A percentile compares a stretch with the other conserved stretches of the same genome.
Conservation (phyloP, 2,329 filamentous ascomycete species). For the Dissoconium aciculare region DNA sequence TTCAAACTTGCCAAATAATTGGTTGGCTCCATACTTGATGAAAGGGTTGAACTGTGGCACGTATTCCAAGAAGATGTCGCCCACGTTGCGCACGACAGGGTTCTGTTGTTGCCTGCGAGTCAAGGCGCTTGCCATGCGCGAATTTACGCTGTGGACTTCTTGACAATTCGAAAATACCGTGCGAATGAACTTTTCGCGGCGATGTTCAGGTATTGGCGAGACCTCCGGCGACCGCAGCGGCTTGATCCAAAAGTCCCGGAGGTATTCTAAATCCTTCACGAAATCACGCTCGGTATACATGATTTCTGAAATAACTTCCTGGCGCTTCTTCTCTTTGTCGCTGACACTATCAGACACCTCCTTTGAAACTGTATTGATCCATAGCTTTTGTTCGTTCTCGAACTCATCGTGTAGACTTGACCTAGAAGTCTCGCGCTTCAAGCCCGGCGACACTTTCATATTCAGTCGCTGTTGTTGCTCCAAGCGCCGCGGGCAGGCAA, state of each 20-base stretch:
- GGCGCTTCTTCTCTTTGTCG: slow-evolving; percentile 89
- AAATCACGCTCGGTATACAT: slow-evolving; percentile 99
- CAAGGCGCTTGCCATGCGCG: slow-evolving; percentile 70
- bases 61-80: slow-evolving; percentile 86
- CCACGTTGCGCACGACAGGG: slow-evolving; percentile 75
- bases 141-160: slow-evolving; percentile 87
- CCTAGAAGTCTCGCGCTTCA: slow-evolving; percentile 57
- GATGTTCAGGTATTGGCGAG: slow-evolving; percentile 77
- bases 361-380: slow-evolving; percentile 97
- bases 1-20: slow-evolving; percentile 92
- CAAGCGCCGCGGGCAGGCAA: slow-evolving; percentile 80
- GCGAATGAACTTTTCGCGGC: slow-evolving; percentile 78
- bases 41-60: slow-evolving; percentile 90
- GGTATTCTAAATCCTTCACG: slow-evolving; percentile 94
- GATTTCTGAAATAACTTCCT: slow-evolving; percentile 94
- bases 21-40: slow-evolving; percentile 88
- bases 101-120: slow-evolving; percentile 82
- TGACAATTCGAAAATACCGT: slow-evolving; percentile 94
- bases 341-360: slow-evolving; percentile 81
- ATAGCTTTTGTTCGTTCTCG: slow-evolving; percentile 91
- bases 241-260: slow-evolving; percentile 97
- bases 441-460: slow-evolving; percentile 76
- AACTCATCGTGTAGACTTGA: slow-evolving; percentile 65
- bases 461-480: slow-evolving; percentile 93
- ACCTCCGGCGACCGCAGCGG: slow-evolving; percentile 62